phyloP scores from a whole-genome alignment of 495 filamentous ascomycete genomes.

The Penicillium parvum region DNA sequence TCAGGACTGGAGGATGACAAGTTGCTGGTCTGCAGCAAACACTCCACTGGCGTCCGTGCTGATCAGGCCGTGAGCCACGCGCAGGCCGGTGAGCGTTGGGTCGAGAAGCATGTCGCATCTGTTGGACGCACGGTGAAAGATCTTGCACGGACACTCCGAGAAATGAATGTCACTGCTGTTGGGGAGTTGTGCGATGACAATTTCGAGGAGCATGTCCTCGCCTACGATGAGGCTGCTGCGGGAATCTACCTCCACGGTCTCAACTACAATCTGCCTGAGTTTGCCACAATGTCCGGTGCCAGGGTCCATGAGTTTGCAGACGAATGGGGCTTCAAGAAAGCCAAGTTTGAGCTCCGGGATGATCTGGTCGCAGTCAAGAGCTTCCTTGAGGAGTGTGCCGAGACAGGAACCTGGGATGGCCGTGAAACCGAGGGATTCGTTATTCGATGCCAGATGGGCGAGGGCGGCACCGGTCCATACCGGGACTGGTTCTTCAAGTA shows the following conservation, averaged over 20 bases:
- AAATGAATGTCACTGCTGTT: constrained; percentile 85
- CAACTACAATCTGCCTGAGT: constrained; percentile 87
- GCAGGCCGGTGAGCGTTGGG: constrained; percentile 75
- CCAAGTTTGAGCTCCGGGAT: constrained; percentile 72
- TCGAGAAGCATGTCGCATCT: constrained; percentile 69
- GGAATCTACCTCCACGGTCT: constrained; percentile 95
- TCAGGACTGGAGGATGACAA: constrained; percentile 83
- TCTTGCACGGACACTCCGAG: constrained; percentile 67
- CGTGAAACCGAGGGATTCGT: constrained; percentile 97
- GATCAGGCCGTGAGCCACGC: constrained; percentile 77
- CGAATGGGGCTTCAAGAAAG: constrained; percentile 89
- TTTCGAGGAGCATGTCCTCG: constrained; percentile 96
- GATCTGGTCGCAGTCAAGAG: constrained; percentile 64
- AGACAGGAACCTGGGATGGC: constrained; percentile 81
- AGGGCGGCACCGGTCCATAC: constrained; percentile 46
- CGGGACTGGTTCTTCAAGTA: constrained; percentile 99
- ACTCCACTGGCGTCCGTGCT: constrained; percentile 75
- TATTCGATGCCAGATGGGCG: constrained; percentile 74
- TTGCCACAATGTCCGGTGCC: constrained; percentile 73
- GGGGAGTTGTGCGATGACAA: constrained; percentile 94
- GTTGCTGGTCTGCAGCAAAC: constrained; percentile 93
- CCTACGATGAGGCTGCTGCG: constrained; percentile 76
- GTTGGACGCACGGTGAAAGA: constrained; percentile 74
- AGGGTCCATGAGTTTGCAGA: constrained; percentile 86
- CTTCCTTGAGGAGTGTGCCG: constrained; percentile 78